Base-by-base conservation (phyloP, 2,329 filamentous ascomycete species). In the Ophiostoma piceae region DNA sequence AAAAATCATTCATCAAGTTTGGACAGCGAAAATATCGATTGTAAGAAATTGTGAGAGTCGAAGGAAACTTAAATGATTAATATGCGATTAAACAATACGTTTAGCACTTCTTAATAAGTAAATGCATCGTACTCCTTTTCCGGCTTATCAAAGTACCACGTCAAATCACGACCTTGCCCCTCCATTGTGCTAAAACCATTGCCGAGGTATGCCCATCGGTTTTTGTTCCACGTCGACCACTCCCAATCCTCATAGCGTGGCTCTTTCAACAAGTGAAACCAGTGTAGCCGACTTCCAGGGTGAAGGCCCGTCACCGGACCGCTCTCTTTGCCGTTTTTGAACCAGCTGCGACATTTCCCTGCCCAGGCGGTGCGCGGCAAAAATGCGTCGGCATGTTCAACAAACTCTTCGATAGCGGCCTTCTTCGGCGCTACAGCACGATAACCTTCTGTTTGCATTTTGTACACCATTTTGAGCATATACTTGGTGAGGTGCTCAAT, bases 61-160 rank as follows among this genome's bases (percentile, higher is more conserved):
- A 41, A 41, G 11, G 12, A 41, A 9, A 41, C 11, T 8, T 12
- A 60, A 11, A 60, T 22, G 51, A 29, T 57, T 26, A 57, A 32
- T 62, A 32, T 7, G 12, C 32, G 32, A 5, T 57, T 14, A 29
- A 35, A 35, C 26, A 35, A 35, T 35, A 8, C 8, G 35, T 35
- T 35, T 6, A 35, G 35, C 35, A 35, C 35, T 6, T 35, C 35
- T 35, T 64, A 64, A 37, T 64, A 64, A 35, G 37, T n/a, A 64
- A 64, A 64, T n/a, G 60, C 29, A 19, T 68, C 71, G n/a, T 92
- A 87, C 67, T 88, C 80, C 66, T 85, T 81, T 51, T 82, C 81
- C 0, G 85, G 84, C 37, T 82, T 74, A 73, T 80, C 84, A 71
- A 80, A 79, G 71, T 81, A 82, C 71, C 78, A 81, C 0, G 76